Conservation (phyloP, 2,329 filamentous ascomycete genomes). For the Aspergillus sp. region DNA sequence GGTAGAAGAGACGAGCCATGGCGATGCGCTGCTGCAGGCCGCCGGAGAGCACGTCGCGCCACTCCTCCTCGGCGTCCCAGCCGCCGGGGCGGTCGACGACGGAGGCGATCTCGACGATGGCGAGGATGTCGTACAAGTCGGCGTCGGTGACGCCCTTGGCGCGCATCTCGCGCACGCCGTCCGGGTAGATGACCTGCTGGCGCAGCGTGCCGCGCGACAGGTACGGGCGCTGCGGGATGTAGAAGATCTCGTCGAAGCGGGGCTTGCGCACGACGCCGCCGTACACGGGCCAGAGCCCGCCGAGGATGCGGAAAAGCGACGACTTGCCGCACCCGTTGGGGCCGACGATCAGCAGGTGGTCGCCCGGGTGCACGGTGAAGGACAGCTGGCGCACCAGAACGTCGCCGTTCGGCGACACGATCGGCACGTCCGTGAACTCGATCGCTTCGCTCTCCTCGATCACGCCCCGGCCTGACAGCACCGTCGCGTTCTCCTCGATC, state of each 20-base stretch:
- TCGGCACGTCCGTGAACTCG: conserved; percentile 84
- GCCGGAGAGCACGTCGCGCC: conserved; percentile 89
- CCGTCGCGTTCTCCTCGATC: conserved; percentile 75
- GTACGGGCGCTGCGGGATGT: conserved; percentile 95
- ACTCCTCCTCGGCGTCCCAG: conserved; percentile 94
- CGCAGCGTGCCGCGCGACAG: conserved; percentile 87
- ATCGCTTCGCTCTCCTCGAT: conserved; percentile 82
- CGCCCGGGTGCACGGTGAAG: conserved; percentile 80
- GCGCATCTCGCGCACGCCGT: conserved; percentile 82
- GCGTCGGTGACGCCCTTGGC: conserved; percentile 77
- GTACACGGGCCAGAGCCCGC: conserved; percentile 96
- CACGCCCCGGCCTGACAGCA: conserved; percentile 77
- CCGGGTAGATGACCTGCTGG: conserved; percentile 96
- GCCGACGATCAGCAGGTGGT: conserved; percentile 91
- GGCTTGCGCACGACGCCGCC: conserved; percentile 91
- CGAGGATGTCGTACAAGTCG: conserved; percentile 74
- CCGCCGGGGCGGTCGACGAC: conserved; percentile 76
- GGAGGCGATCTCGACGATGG: conserved; percentile 76
- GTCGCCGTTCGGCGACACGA: conserved; percentile 95
- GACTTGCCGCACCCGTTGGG: conserved; percentile 98
- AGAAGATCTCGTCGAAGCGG: conserved; percentile 90
- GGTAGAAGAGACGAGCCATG: conserved; percentile 94
- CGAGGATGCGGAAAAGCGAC: conserved; percentile 91
- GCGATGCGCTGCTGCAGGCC: conserved; percentile 94
- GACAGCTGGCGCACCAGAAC: conserved; percentile 82